These are phyloP conservation scores for Papiliotrema nemorosa DNA, from an alignment of 1,284 basidiomycete genomes.

Conservation along the genomic window DNA sequence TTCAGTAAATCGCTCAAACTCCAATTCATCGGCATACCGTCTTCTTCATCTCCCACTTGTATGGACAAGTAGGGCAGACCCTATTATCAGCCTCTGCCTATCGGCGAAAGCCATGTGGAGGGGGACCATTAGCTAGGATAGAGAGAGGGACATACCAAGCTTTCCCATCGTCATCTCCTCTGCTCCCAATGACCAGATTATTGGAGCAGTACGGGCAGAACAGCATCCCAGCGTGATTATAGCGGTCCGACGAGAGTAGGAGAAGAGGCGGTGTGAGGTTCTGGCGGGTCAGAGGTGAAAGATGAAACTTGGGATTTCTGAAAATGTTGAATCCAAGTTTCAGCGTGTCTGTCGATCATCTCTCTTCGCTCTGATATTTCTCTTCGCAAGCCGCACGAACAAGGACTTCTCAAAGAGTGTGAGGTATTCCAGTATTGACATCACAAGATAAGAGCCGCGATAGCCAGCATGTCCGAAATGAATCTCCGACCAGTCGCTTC, in stretches of 20 bases:
- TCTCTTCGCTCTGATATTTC: too few species aligned
- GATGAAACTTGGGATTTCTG: not conserved
- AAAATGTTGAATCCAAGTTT: too few species aligned
- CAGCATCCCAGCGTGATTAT: conserved; percentile 57
- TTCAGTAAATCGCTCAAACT: too few species aligned
- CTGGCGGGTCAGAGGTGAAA: not conserved
- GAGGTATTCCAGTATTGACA: too few species aligned
- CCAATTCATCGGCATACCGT: conserved; percentile 56
- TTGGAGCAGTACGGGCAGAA: conserved; percentile 97
- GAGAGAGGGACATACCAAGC: conserved; percentile 39
- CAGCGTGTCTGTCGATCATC: too few species aligned
- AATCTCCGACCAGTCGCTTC: conserved; percentile 29
- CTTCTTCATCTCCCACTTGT: conserved; percentile 81
- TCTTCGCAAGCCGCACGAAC: too few species aligned
- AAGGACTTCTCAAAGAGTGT: too few species aligned
- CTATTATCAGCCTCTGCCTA: conserved; percentile 55
- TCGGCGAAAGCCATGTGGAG: not conserved
- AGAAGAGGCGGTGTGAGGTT: not conserved
- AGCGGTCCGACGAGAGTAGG: not conserved
- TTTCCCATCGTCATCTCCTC: conserved; percentile 38
- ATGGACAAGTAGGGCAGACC: conserved; percentile 91
- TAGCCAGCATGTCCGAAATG: conserved; percentile 21
- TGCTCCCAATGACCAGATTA: conserved; percentile 66
- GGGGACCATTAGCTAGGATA: not conserved
- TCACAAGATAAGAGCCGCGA: too few species aligned